These are phyloP conservation scores for Albophoma yamanashiensis DNA, from an alignment of 2,329 filamentous ascomycete genomes.

Conservation along the genomic window DNA sequence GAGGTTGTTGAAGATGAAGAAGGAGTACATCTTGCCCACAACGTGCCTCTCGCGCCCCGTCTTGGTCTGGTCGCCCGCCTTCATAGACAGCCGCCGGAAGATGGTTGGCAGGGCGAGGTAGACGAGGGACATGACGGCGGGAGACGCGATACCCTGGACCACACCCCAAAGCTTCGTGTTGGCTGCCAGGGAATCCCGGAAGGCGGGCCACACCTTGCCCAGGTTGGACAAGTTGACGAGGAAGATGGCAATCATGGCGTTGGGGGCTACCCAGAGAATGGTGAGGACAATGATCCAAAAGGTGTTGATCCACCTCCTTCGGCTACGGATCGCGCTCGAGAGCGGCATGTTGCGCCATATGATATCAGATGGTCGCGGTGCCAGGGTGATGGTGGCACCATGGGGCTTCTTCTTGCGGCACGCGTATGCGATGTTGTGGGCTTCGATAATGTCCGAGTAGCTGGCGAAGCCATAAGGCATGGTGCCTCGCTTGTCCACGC, in stretches of 20 bases:
- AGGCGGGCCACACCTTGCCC: conserved; percentile 67
- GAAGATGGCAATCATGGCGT: conserved; percentile 91
- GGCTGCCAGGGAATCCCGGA: conserved; percentile 50
- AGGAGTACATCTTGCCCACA: conserved; percentile 78
- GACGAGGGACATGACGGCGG: conserved; percentile 75
- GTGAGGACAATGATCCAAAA: conserved; percentile 78
- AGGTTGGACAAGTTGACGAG: conserved; percentile 77
- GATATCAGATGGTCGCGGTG: conserved; percentile 80
- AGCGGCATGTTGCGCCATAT: conserved; percentile 93
- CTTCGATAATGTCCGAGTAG: conserved; percentile 78
- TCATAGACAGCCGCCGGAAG: conserved; percentile 77
- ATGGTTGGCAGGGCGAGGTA: conserved; percentile 84
- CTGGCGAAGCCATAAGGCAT: conserved; percentile 92
- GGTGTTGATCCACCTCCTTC: conserved; percentile 68
- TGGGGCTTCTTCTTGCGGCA: conserved; percentile 71
- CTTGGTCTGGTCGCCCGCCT: conserved; percentile 82
- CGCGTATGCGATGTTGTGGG: conserved; percentile 77
- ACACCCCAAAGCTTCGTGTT: conserved; percentile 69
- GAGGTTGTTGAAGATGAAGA: conserved; percentile 97
- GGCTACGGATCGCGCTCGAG: conserved; percentile 54
- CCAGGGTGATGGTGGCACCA: conserved; percentile 66
- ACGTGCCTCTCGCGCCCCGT: conserved; percentile 88
- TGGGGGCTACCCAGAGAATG: conserved; percentile 78
- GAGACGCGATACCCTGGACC: conserved; percentile 84
- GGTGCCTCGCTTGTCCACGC: conserved; percentile 77